These are phyloP conservation scores for Xylaria sp. DNA, from an alignment of 2,329 filamentous ascomycete species.

Conservation along the genomic window DNA sequence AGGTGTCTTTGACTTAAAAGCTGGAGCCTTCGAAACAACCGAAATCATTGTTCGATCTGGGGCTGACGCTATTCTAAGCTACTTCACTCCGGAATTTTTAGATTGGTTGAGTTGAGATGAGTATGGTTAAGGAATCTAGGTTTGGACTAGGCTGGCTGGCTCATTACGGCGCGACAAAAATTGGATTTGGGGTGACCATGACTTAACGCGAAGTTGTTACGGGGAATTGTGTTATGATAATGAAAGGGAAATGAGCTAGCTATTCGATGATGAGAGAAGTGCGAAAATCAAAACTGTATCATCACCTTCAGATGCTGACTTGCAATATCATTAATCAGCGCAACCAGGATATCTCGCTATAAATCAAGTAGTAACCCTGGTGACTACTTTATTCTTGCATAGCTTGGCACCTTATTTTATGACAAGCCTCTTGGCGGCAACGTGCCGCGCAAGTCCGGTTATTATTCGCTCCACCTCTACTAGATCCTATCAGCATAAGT, in stretches of 20 bases:
- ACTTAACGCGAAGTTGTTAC: not conserved
- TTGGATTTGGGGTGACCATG: not conserved
- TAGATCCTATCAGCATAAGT: not conserved
- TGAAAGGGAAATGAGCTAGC: not conserved
- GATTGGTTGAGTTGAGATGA: constrained; percentile 62
- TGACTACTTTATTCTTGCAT: no score
- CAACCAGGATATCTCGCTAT: no score
- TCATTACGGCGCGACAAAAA: not conserved
- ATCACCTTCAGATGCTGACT: not conserved
- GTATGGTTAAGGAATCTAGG: not conserved
- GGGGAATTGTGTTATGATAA: not conserved
- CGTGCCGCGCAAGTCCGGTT: no score
- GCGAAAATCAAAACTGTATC: not conserved
- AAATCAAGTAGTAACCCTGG: no score
- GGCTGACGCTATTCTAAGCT: constrained; percentile 90
- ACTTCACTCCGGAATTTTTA: constrained; percentile 86
- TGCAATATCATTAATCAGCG: not conserved
- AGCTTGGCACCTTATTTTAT: no score
- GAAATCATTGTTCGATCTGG: constrained; percentile 92
- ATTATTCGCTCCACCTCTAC: not conserved
- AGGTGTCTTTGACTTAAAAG: constrained; percentile 92
- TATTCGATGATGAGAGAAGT: not conserved
- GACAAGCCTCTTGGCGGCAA: no score
- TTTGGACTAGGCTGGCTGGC: not conserved
- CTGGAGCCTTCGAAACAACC: constrained; percentile 93